Conservation (phyloP, 805 yeast species). For the Candida anglica region DNA sequence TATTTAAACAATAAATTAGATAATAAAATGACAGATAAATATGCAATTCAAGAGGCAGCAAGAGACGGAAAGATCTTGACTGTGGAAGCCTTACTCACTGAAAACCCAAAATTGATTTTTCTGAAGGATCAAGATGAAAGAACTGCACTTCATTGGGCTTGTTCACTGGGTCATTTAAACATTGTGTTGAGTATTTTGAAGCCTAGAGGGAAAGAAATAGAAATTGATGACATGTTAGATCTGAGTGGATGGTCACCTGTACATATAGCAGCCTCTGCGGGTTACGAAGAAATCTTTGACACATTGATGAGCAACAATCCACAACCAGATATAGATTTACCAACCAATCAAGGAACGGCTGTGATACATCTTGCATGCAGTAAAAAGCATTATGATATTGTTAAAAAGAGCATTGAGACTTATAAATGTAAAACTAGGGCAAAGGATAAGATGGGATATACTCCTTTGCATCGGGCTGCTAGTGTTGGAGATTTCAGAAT, state of each 20-base stretch:
- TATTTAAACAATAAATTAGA: too few species aligned
- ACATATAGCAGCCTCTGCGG: slow-evolving; percentile 78
- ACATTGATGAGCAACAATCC: slow-evolving; percentile 47
- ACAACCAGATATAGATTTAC: slow-evolving; percentile 55
- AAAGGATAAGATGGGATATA: slow-evolving; percentile 63
- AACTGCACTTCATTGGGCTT: slow-evolving; percentile 87
- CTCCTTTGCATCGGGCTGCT: slow-evolving; percentile 81
- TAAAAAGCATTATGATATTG: slow-evolving; percentile 56
- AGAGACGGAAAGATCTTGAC: slow-evolving; percentile 52
- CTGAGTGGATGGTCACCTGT: slow-evolving; percentile 85
- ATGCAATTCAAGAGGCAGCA: slow-evolving; percentile 58
- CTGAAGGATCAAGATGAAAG: slow-evolving; percentile 68
- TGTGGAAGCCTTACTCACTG: slow-evolving; percentile 47
- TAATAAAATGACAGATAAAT: slow-evolving; percentile 7
- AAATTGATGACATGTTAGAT: slow-evolving; percentile 67
- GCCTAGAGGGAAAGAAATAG: slow-evolving; percentile 29
- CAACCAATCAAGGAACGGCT: slow-evolving; percentile 69
- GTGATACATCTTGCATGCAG: slow-evolving; percentile 74
- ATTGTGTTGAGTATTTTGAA: slow-evolving; percentile 42
- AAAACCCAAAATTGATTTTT: slow-evolving; percentile 46
- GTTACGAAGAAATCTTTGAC: slow-evolving; percentile 52
- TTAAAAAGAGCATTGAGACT: slow-evolving; percentile 45
- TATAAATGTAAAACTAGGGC: slow-evolving; percentile 58
- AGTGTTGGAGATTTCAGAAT: slow-evolving; percentile 64
- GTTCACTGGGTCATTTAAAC: slow-evolving; percentile 54